These are phyloP conservation scores for Solanum dulcamara DNA, from an alignment of 257 asterid genomes.

Conservation along the genomic window DNA sequence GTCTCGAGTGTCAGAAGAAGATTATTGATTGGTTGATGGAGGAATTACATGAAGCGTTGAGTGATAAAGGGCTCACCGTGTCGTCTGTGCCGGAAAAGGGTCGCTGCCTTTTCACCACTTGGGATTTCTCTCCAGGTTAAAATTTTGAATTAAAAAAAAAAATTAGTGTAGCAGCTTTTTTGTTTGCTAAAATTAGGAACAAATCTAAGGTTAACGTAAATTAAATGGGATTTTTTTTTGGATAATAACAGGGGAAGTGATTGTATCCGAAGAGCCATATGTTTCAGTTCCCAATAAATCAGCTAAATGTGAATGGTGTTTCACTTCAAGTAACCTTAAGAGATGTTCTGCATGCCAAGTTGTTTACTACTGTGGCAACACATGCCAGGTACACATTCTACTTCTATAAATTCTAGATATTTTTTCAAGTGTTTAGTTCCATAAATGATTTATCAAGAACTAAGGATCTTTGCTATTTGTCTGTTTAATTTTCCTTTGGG, in stretches of 20 bases:
- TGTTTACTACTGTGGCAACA: conserved; percentile 66
- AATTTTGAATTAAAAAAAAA: too few relatives aligned
- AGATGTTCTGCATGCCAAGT: conserved; percentile 84
- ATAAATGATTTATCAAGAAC: not conserved
- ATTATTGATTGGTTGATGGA: conserved; percentile 44
- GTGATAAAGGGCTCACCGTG: conserved; percentile 20
- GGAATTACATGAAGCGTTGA: conserved; percentile 33
- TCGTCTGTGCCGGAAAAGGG: conserved; percentile 63
- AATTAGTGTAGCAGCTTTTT: not conserved
- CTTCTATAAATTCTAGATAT: not conserved
- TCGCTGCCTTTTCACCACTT: conserved; percentile 62
- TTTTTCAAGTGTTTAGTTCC: not conserved
- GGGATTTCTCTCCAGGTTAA: conserved; percentile 83
- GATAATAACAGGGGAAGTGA: conserved; percentile 58
- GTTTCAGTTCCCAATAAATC: conserved; percentile 66
- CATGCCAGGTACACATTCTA: conserved; percentile 57
- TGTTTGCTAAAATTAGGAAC: not conserved
- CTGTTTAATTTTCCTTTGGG: not conserved
- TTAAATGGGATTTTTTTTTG: not conserved
- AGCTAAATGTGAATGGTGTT: conserved; percentile 78
- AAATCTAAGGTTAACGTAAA: too few relatives aligned
- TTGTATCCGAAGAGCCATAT: conserved; percentile 63
- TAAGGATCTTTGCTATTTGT: not conserved
- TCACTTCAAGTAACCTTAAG: conserved; percentile 48
- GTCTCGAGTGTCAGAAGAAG: not conserved